Evolutionary conservation across 208 protist species (phyloP).

Genomic region (Zelonia costaricensis): DNA sequence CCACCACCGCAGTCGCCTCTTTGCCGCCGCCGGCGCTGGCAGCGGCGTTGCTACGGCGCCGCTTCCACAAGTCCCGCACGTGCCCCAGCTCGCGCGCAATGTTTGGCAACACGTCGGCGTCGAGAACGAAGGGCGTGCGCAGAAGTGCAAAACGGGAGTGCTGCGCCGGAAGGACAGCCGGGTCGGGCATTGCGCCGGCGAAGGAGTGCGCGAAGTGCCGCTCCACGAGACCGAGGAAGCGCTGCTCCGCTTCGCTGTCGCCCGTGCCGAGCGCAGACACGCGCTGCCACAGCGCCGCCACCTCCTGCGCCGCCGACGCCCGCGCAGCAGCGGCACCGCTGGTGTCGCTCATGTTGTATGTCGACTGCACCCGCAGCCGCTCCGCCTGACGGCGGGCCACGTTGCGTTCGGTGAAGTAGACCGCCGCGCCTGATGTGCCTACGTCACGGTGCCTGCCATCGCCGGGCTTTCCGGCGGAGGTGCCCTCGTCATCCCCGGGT

Average conservation of each 20-base stretch:
- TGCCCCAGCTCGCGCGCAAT: constrained; percentile 14
- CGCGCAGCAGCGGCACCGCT: background rate
- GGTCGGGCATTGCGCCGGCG: background rate
- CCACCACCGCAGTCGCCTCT: background rate
- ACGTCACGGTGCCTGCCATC: background rate
- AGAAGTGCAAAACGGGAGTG: constrained; percentile 3
- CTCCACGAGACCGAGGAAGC: constrained; percentile 20
- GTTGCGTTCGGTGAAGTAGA: constrained; percentile 23
- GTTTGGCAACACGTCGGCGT: constrained; percentile 13
- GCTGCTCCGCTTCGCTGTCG: constrained; percentile 1
- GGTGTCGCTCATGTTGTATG: constrained; percentile 6
- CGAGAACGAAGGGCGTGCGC: constrained; percentile 15
- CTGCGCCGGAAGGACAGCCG: background rate
- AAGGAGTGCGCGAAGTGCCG: constrained; percentile 28
- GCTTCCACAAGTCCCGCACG: constrained; percentile 8
- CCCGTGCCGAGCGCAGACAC: constrained; percentile 1
- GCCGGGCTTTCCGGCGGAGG: background rate
- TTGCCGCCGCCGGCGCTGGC: too few relatives aligned
- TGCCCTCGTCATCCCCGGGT: background rate
- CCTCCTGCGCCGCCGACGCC: background rate
- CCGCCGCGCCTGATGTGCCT: background rate
- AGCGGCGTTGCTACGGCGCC: background rate
- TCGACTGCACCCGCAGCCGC: constrained; percentile 4
- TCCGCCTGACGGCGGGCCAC: constrained; percentile 6
- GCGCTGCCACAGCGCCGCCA: constrained; percentile 9